phyloP scores from a whole-genome alignment of 768 basidiomycete genomes.

The Cystobasidium tubakii region DNA sequence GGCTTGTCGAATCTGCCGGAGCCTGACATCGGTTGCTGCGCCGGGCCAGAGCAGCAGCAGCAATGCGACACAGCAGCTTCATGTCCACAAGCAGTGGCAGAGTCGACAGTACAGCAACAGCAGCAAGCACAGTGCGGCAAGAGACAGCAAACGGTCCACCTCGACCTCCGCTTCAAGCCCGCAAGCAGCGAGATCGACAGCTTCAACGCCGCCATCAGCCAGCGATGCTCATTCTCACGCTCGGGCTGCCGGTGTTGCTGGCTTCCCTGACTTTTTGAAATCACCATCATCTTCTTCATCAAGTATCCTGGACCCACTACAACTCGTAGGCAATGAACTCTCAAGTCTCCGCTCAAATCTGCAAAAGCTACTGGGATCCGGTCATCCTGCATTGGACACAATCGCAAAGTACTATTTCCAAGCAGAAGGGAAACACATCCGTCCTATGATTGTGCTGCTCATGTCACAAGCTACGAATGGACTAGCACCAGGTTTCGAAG shows the following conservation, averaged over 20 bases:
- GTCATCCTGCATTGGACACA: slow-evolving; percentile 77
- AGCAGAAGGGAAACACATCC: slow-evolving; percentile 71
- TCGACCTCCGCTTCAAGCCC: background rate
- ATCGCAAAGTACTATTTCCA: slow-evolving; percentile 92
- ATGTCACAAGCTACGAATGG: slow-evolving; percentile 92
- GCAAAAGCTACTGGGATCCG: slow-evolving; percentile 71
- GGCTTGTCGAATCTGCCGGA: slow-evolving; percentile 3
- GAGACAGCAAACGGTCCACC: background rate
- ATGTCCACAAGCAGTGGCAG: background rate
- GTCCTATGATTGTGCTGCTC: slow-evolving; percentile 80
- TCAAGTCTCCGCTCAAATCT: slow-evolving; percentile 64
- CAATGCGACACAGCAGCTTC: too few relatives aligned
- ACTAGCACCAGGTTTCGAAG: slow-evolving; percentile 57
- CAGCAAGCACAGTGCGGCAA: background rate
- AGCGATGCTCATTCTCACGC: background rate
- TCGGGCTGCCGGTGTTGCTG: background rate
- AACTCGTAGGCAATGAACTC: slow-evolving; percentile 68
- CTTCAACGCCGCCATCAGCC: background rate
- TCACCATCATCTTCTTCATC: background rate
- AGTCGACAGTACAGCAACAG: background rate
- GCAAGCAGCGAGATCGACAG: background rate
- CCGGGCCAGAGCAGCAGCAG: too few relatives aligned
- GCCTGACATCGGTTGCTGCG: background rate
- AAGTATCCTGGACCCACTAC: slow-evolving; percentile 57
- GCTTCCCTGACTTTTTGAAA: background rate